These are phyloP conservation scores for Arachis monticola DNA, from an alignment of 331 rosid genomes.

Conservation along the genomic window DNA sequence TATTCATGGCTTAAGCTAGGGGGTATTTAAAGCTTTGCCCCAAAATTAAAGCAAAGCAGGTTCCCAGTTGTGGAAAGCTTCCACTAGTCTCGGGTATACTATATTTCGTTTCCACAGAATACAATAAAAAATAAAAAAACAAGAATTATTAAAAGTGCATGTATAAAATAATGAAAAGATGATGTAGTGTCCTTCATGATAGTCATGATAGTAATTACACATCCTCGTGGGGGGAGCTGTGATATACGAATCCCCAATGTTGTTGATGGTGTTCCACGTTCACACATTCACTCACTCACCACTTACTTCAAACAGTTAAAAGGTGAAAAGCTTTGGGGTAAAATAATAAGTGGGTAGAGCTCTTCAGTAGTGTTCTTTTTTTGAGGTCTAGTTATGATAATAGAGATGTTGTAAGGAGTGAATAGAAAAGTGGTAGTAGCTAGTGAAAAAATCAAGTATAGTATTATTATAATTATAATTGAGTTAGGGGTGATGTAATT, in stretches of 20 bases:
- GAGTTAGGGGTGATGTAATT: conserved; percentile 33
- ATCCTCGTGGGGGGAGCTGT: conserved; percentile 21
- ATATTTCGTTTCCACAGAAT: neutral
- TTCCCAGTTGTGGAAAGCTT: conserved; percentile 14
- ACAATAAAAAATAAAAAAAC: neutral
- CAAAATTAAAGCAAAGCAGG: conserved; percentile 1
- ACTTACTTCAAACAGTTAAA: conserved; percentile 28
- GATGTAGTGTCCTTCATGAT: conserved; percentile 8
- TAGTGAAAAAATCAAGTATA: conserved; percentile 22
- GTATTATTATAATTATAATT: neutral
- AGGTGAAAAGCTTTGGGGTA: conserved; percentile 7
- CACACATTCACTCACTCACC: conserved; percentile 10
- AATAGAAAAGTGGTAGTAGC: conserved; percentile 14
- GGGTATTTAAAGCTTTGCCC: neutral
- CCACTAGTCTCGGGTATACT: neutral
- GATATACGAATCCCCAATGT: conserved; percentile 9
- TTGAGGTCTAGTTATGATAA: neutral
- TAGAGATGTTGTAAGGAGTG: neutral
- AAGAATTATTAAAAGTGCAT: too few relatives aligned
- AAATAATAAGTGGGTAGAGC: conserved; percentile 8
- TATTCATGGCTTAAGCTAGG: neutral
- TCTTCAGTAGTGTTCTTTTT: conserved; percentile 7
- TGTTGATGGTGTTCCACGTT: conserved; percentile 6
- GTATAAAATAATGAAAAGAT: neutral
- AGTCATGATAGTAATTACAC: neutral